Conservation (phyloP, 73 alveolate species). For the Halteria grandinella region DNA sequence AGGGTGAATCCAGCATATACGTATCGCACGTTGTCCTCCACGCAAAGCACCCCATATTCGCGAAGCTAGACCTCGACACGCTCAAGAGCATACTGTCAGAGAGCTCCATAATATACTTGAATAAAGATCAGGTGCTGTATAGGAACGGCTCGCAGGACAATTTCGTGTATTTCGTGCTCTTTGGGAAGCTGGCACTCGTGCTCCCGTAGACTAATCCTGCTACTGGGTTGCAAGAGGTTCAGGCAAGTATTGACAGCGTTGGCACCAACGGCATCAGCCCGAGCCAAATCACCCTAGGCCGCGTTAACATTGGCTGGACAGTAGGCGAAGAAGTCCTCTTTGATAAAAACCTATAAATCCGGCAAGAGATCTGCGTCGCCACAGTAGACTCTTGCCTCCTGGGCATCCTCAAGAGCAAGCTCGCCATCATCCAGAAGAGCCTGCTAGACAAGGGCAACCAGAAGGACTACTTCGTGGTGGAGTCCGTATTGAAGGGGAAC, state of each 20-base stretch:
- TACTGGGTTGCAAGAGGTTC: too few species aligned
- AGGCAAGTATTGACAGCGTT: slow-evolving; percentile 2
- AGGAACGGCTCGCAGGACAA: slow-evolving; percentile 23
- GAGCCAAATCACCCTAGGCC: slow-evolving; percentile 21
- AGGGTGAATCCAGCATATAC: slow-evolving; percentile 15
- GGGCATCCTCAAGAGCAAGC: slow-evolving; percentile 25
- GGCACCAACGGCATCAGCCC: too few species aligned
- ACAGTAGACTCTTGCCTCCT: slow-evolving; percentile 9
- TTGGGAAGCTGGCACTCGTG: slow-evolving; percentile 19
- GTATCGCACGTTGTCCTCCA: slow-evolving; percentile 55
- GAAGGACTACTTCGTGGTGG: slow-evolving; percentile 47
- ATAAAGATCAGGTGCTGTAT: slow-evolving; percentile 33
- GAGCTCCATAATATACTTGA: slow-evolving; percentile 18
- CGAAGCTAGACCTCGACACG: slow-evolving; percentile 41
- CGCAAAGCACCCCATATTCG: slow-evolving; percentile 46
- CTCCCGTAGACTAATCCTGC: background rate
- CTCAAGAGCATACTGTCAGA: slow-evolving; percentile 11
- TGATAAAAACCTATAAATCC: slow-evolving; percentile 27
- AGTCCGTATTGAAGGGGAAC: slow-evolving; percentile 36
- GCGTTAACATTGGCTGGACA: slow-evolving; percentile 51
- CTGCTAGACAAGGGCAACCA: slow-evolving; percentile 40
- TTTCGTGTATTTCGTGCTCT: slow-evolving; percentile 42
- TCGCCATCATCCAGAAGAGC: slow-evolving; percentile 33
- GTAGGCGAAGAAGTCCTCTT: slow-evolving; percentile 51
- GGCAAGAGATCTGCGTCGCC: slow-evolving; percentile 32